Evolutionary conservation across 2,329 filamentous ascomycete species (phyloP).

Genomic region (Colletotrichum gloeosporioides): DNA sequence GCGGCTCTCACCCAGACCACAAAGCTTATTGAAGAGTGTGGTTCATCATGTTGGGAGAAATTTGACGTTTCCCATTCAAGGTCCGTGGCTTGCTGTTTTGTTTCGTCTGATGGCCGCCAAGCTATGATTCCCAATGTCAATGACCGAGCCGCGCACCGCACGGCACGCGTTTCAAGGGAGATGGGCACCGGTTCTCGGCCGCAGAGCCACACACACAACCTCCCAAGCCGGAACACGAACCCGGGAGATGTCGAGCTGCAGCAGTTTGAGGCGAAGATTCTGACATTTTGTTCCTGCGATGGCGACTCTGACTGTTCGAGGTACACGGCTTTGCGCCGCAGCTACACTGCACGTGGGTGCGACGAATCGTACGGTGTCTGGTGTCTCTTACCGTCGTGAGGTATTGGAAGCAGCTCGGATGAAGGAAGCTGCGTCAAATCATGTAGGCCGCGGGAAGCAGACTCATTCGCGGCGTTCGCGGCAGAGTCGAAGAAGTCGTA

Average conservation of each 20-base stretch:
- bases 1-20: background rate
- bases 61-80: background rate
- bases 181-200: background rate
- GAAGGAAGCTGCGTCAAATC: background rate
- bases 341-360: background rate
- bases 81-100: conserved; percentile 6
- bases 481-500: background rate
- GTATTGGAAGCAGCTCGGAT: background rate
- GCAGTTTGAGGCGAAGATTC: background rate
- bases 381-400: background rate
- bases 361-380: background rate
- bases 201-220: background rate
- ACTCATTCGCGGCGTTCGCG: background rate
- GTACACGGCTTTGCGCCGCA: background rate
- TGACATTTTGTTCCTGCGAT: background rate
- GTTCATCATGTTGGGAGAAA: background rate
- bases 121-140: background rate
- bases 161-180: conserved; percentile 15
- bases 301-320: background rate
- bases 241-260: background rate
- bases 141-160: conserved; percentile 8
- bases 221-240: background rate
- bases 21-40: background rate
- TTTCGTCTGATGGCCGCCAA: conserved; percentile 9
- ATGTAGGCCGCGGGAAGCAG: too few species aligned